Conservation (phyloP, 768 basidiomycete genomes). For the Boletus edulis region DNA sequence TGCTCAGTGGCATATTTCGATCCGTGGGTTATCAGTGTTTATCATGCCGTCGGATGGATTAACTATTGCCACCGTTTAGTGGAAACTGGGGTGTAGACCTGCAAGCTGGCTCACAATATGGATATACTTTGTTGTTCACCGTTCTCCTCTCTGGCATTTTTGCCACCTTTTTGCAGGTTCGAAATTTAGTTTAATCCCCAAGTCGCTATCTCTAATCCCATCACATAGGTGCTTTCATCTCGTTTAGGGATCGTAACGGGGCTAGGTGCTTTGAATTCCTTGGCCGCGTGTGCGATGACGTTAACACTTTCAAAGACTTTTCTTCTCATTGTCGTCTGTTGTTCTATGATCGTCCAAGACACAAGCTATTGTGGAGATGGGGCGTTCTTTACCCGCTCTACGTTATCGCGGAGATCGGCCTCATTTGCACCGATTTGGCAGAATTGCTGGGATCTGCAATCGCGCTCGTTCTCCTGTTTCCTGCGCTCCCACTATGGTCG, state of each 20-base stretch:
- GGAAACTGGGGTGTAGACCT: slow-evolving; percentile 93
- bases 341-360: slow-evolving; percentile 60
- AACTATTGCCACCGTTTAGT: slow-evolving; percentile 30
- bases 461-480: slow-evolving; percentile 73
- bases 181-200: background rate
- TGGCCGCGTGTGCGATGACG: background rate
- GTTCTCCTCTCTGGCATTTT: slow-evolving; percentile 81
- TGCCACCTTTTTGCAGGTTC: slow-evolving; percentile 77
- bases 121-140: slow-evolving; percentile 83
- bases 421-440: slow-evolving; percentile 76
- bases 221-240: slow-evolving; percentile 63
- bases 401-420: slow-evolving; percentile 61
- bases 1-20: slow-evolving; percentile 90
- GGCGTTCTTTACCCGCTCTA: slow-evolving; percentile 65
- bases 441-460: slow-evolving; percentile 83
- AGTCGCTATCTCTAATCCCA: background rate
- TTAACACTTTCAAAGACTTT: slow-evolving; percentile 42
- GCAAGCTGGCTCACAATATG: slow-evolving; percentile 81
- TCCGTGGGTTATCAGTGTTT: slow-evolving; percentile 50
- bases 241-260: slow-evolving; percentile 83
- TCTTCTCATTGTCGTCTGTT: slow-evolving; percentile 63
- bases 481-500: slow-evolving; percentile 64
- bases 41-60: background rate
- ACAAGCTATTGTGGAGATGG: slow-evolving; percentile 57
- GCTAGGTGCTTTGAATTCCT: slow-evolving; percentile 47